phyloP scores from a whole-genome alignment of 1,284 basidiomycete genomes.

The Tilletiopsis washingtonensis region DNA sequence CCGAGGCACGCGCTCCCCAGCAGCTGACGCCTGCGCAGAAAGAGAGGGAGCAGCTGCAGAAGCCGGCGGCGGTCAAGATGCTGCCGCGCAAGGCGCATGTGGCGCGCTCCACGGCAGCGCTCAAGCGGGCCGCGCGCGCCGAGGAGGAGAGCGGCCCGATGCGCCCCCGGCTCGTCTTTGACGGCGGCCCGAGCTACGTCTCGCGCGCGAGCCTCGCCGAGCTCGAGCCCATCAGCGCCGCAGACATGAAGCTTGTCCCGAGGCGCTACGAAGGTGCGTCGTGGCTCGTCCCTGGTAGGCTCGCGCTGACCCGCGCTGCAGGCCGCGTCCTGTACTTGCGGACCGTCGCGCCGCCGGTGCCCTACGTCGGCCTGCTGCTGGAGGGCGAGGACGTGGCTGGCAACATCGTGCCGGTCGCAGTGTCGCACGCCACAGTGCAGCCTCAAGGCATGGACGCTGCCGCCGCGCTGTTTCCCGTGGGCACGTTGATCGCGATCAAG shows the following conservation, averaged over 20 bases:
- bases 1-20: neutral
- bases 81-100: slow-evolving; percentile 34
- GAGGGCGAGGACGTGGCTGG: slow-evolving; percentile 22
- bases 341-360: slow-evolving; percentile 27
- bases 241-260: slow-evolving; percentile 1
- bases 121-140: slow-evolving; percentile 23
- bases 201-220: slow-evolving; percentile 19
- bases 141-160: slow-evolving; percentile 7
- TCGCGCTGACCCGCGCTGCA: slow-evolving; percentile 1
- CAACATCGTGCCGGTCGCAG: slow-evolving; percentile 25
- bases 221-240: slow-evolving; percentile 12
- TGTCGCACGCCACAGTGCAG: slow-evolving; percentile 39
- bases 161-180: slow-evolving; percentile 18
- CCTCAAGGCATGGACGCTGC: slow-evolving; percentile 18
- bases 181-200: slow-evolving; percentile 24
- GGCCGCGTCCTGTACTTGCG: slow-evolving; percentile 36
- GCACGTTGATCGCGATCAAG: slow-evolving; percentile 35
- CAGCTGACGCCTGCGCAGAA: neutral
- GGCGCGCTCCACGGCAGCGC: slow-evolving; percentile 17
- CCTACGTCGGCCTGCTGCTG: slow-evolving; percentile 37
- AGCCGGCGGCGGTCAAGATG: slow-evolving; percentile 26
- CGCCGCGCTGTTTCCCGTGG: slow-evolving; percentile 25
- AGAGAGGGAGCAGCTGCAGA: slow-evolving; percentile 11
- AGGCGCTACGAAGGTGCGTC: slow-evolving; percentile 6
- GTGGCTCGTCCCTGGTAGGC: neutral